A percentile compares a stretch with the other conserved stretches of the same genome.
Evolutionary conservation across 805 yeast genomes (phyloP).

Genomic region (Ogataea ramenticola): DNA sequence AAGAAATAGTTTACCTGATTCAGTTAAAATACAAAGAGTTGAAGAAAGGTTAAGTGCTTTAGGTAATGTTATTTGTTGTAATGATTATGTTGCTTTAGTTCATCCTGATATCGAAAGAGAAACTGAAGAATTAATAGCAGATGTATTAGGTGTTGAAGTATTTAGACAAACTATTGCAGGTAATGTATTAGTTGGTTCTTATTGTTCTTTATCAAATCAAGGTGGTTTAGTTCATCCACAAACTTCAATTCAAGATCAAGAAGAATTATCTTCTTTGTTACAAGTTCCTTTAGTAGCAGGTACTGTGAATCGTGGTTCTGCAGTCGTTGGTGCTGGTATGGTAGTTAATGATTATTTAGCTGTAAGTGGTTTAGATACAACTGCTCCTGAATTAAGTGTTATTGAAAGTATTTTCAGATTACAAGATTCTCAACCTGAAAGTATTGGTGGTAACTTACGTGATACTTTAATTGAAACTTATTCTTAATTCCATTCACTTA

Average conservation of each 20-base stretch:
- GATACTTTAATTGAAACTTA: slow-evolving; percentile 91
- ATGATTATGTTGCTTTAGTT: slow-evolving; percentile 97
- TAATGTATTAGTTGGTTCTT: slow-evolving; percentile 94
- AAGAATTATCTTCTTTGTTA: slow-evolving; percentile 87
- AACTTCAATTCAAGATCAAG: slow-evolving; percentile 96
- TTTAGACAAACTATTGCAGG: slow-evolving; percentile 99
- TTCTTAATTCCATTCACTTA: too few relatives aligned
- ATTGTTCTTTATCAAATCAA: slow-evolving; percentile 90
- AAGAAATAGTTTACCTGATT: slow-evolving; percentile 92
- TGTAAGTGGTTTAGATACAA: slow-evolving; percentile 93
- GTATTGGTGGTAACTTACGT: slow-evolving; percentile 78
- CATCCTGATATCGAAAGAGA: slow-evolving; percentile 99
- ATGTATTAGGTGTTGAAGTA: slow-evolving; percentile 96
- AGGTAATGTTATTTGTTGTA: slow-evolving; percentile 97
- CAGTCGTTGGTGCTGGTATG: slow-evolving; percentile 98
- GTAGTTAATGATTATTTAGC: slow-evolving; percentile 98
- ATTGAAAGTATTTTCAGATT: slow-evolving; percentile 92
- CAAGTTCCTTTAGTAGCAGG: slow-evolving; percentile 99
- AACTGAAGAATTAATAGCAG: slow-evolving; percentile 97
- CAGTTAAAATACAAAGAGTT: slow-evolving; percentile 92
- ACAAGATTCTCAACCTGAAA: slow-evolving; percentile 85
- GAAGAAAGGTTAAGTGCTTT: slow-evolving; percentile 96
- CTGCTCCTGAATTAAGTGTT: slow-evolving; percentile 97
- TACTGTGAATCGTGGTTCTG: slow-evolving; percentile 94
- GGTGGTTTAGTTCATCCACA: slow-evolving; percentile 99